Percentiles rank a stretch among this genome's conserved stretches.
Evolutionary conservation across 371 early-diverging fungal genomes (phyloP).

Genomic region (Synchytrium microbalum): DNA sequence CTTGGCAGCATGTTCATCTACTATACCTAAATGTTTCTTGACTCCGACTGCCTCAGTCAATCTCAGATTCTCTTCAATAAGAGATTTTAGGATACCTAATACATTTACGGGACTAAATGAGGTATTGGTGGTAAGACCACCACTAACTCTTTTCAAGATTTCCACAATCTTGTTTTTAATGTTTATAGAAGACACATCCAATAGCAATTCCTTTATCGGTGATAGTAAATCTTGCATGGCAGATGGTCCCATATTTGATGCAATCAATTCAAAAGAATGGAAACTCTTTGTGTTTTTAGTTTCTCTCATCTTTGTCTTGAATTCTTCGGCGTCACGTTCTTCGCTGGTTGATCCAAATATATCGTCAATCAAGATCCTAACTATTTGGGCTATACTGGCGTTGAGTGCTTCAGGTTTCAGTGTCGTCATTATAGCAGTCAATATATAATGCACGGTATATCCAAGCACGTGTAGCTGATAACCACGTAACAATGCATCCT

Average conservation of each 20-base stretch:
- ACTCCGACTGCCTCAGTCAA: constrained; percentile 74
- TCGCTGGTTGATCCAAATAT: constrained; percentile 80
- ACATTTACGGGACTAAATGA: constrained; percentile 41
- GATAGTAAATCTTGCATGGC: constrained; percentile 59
- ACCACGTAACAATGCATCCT: constrained; percentile 69
- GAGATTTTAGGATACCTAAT: constrained; percentile 63
- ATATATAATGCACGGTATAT: constrained; percentile 75
- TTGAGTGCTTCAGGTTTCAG: constrained; percentile 66
- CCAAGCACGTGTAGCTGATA: constrained; percentile 88
- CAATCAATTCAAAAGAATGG: constrained; percentile 72
- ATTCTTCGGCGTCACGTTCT: constrained; percentile 84
- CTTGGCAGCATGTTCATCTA: constrained; percentile 1
- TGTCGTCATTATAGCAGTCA: constrained; percentile 55
- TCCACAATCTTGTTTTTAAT: constrained; percentile 68
- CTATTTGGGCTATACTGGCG: constrained; percentile 58
- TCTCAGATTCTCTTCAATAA: constrained; percentile 49
- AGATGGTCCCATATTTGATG: constrained; percentile 55
- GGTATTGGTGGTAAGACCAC: constrained; percentile 71
- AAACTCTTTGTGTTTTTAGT: constrained; percentile 72
- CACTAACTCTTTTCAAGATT: constrained; percentile 61
- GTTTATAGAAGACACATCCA: constrained; percentile 69
- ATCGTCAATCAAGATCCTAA: constrained; percentile 69
- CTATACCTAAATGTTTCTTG: constrained; percentile 22
- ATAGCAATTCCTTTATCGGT: constrained; percentile 81
- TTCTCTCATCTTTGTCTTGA: constrained; percentile 81